phyloP scores from a whole-genome alignment of 2,329 filamentous ascomycete species.

The Zymoseptoria crescenta region DNA sequence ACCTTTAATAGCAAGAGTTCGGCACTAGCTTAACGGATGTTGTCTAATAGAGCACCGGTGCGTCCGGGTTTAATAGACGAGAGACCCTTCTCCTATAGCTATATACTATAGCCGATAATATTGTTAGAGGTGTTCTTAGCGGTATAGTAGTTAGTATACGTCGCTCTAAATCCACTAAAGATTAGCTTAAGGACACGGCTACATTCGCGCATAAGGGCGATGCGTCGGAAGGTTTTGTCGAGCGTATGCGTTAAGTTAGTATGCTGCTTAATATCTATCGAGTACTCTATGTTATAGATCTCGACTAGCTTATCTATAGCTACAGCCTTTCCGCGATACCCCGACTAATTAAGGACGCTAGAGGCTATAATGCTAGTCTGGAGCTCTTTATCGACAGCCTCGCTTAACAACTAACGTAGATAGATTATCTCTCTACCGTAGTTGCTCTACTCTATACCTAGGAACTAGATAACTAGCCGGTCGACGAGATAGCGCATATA shows the following conservation, averaged over 20 bases:
- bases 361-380: background rate
- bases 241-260: background rate
- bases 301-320: background rate
- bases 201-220: background rate
- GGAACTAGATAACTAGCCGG: background rate
- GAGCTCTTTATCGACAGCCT: background rate
- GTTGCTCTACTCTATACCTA: background rate
- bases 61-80: background rate
- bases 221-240: background rate
- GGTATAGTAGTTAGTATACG: background rate
- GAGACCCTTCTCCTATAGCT: background rate
- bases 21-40: background rate
- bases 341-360: background rate
- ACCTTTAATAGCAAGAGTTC: background rate
- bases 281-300: background rate
- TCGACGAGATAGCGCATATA: background rate
- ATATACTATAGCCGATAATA: background rate
- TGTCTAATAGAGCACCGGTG: background rate
- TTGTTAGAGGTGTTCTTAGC: background rate
- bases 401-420: background rate
- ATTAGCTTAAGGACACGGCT: background rate
- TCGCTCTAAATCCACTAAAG: background rate
- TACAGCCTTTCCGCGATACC: background rate
- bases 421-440: background rate
- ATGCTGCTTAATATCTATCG: background rate